Evolutionary conservation across 2,329 filamentous ascomycete species (phyloP), one percentile per base, ranked within the genome.

Genomic region (Xylariaceae sp.): DNA sequence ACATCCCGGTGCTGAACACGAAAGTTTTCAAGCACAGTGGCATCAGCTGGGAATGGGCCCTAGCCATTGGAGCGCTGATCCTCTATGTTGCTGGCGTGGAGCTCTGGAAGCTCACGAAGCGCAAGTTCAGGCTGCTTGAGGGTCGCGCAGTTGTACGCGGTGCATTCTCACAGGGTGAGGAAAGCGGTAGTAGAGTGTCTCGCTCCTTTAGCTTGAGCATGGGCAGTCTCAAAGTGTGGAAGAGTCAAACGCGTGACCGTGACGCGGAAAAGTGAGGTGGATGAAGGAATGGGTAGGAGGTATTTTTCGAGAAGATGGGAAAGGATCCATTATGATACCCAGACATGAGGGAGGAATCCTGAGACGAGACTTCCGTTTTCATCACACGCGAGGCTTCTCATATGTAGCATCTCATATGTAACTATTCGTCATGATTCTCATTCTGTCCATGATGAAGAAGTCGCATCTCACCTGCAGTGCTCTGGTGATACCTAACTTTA

Each of bases 41-140:
- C 15, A 90, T 92, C 66, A 80, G 77, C 15, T 92, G 88, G 89
- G 88, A 91, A 71, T 92, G 88, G 88, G 83, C 80, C 1, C 76
- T 92, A 4, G 82, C 88, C 0, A 77, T 89, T 37, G 81, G 85
- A 17, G 84, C 83, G 59, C 81, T 86, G 0, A 64, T 86, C 10
- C 69, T 89, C 3, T 92, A 88, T 69, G 80, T 92, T 51, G 72
- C 79, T 0, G 86, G 86, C 30, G 80, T 90, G 47, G 89, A 92
- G 76, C 71, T 76, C 8, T 92, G 88, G 88, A 91, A 92, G 76
- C 80, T 80, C 67, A 72, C 74, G 62, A 92, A 92, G 82, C 78
- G 88, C 53, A 67, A 70, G 50, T 78, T 79, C 66, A 73, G 75
- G 57, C 75, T 83, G 30, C 76, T 85, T 56, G 78, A 83, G 66